These are phyloP conservation scores for Incumbomyces lentus DNA, from an alignment of 2,329 filamentous ascomycete species.

Conservation along the genomic window DNA sequence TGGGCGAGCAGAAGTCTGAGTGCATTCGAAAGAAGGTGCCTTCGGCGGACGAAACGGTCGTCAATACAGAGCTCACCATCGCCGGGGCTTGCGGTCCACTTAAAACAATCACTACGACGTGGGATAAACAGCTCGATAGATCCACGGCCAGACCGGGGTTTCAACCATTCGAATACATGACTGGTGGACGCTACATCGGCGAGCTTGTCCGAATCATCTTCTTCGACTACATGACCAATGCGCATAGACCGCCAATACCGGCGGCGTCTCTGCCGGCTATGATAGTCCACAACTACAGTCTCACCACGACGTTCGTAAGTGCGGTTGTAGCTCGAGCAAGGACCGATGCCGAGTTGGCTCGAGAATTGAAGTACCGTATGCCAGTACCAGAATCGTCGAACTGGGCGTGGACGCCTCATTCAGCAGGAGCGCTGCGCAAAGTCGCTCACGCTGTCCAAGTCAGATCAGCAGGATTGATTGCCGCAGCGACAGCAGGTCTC, in stretches of 20 bases:
- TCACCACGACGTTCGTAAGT: constrained; percentile 64
- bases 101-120: constrained; percentile 55
- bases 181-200: constrained; percentile 64
- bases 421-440: constrained; percentile 50
- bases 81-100: constrained; percentile 62
- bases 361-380: constrained; percentile 44
- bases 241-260: constrained; percentile 28
- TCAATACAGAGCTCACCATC: constrained; percentile 81
- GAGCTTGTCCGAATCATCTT: constrained; percentile 64
- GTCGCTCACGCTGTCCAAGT: constrained; percentile 62
- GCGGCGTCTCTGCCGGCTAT: constrained; percentile 43
- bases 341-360: constrained; percentile 40
- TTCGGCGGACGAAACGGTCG: constrained; percentile 55
- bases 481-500: constrained; percentile 61
- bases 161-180: constrained; percentile 79
- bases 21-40: constrained; percentile 38
- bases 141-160: constrained; percentile 63
- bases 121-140: constrained; percentile 59
- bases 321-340: constrained; percentile 50
- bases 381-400: constrained; percentile 33
- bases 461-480: constrained; percentile 63
- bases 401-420: constrained; percentile 53
- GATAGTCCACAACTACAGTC: constrained; percentile 49
- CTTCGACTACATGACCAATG: constrained; percentile 49
- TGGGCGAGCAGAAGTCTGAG: constrained; percentile 54